Base-by-base conservation (phyloP, 331 rosid species). In the Phaseolus coccineus region DNA sequence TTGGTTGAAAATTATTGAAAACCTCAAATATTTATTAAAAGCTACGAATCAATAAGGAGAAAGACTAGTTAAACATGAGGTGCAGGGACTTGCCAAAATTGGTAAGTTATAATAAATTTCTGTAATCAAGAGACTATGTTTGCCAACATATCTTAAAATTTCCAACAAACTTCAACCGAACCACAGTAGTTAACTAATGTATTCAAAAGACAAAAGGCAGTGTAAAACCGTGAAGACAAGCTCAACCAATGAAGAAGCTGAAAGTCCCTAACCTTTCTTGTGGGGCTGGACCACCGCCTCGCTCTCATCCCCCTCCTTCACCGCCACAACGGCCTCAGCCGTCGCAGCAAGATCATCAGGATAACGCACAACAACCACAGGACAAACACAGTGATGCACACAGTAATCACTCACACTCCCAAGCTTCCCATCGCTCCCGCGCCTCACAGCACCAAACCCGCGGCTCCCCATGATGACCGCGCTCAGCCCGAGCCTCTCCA, bases 341-440 rank as follows among this genome's bases (percentile, higher is more conserved):
- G 5, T 77, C 2, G 30, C 72, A 2, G 24, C 80, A 58, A 52
- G 3, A 7, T 90, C 98, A 1, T 92, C 98, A 0, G 97, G 98
- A 84, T 89, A 89, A 14, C 98, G 93, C 10, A 95, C 97, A 6
- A 95, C 97, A 19, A 95, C 97, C 0, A 95, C 98, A 3, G 98
- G 98, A 28, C 98, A 95, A 24, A 91, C 97, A 6, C 96, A 95
- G 84, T 95, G 98, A 71, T 95, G 94, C 0, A 95, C 98, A 25
- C 98, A 95, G 19, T 95, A 95, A 70, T 95, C 98, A 66, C 98
- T 95, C 4, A 95, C 98, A 53, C 97, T 95, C 24, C 98, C 98
- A 2, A 95, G 98, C 87, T 35, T 85, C 0, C 95, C 97, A 24
- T 94, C 98, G 24, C 86, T 89, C 7, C 98, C 98, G 0, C 97